Base-by-base conservation (phyloP, 1,284 basidiomycete genomes). In the Cryptococcus hybrid region DNA sequence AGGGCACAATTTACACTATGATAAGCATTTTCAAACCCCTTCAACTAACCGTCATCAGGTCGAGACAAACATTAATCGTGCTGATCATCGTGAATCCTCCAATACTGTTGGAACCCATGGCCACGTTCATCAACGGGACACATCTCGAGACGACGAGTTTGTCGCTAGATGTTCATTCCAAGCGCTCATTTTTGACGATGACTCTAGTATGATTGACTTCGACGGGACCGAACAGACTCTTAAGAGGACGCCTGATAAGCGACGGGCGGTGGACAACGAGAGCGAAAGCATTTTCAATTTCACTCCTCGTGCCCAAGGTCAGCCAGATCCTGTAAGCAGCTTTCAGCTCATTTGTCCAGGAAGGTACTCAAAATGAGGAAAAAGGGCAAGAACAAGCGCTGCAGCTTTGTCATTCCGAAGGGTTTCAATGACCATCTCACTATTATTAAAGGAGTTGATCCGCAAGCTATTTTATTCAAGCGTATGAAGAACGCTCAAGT, bases 381-480 rank as follows among this genome's bases (percentile, higher is more conserved):
- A 24, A 24, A 24, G 24, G 24, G 24, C 24, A 24, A 24, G 24
- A 24, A 24, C 24, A 24, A 24, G 24, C 24, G 24, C 24, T 24
- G 24, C 24, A 45, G 54, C 34, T 59, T 59, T 51, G 47, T 52
- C 5, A 55, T 59, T n/a, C 58, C 58, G 13, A 34, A 38, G 8
- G 18, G 18, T 18, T 40, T 59, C 6, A 11, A 45, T 7, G 35
- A 49, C 35, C 58, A 52, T 35, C 34, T n/a, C 18, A 38, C 34
- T 6, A 7, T 59, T 7, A 35, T 54, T 35, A 51, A 39, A 35
- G n/a, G 35, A 9, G 36, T 55, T 24, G 44, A 59, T 24, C 39
- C 37, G 8, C 46, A 53, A n/a, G 36, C 40, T 3, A 52, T 59
- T 39, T 59, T 46, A 24, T 24, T 46, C 11, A 47, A 53, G 15